Conservation (phyloP, 768 basidiomycete species). For the Leucogyrophana mollusca region DNA sequence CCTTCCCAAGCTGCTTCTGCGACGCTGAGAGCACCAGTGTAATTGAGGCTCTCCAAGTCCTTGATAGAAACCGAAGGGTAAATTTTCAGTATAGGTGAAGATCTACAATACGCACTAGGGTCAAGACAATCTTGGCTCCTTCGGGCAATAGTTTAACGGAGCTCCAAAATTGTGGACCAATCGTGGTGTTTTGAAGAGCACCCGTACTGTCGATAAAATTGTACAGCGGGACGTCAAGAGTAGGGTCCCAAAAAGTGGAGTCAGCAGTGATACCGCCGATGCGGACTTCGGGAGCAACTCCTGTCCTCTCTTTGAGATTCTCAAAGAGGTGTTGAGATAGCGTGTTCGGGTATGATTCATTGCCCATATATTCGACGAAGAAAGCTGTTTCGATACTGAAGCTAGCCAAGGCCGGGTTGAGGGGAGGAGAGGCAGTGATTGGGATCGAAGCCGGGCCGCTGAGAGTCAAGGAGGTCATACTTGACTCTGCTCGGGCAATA, state of each 20-base stretch:
- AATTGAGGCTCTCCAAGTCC: constrained; percentile 46
- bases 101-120: constrained; percentile 31
- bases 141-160: constrained; percentile 41
- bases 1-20: constrained; percentile 41
- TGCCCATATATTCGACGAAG: constrained; percentile 51
- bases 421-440: constrained; percentile 38
- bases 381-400: constrained; percentile 58
- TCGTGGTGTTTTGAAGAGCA: constrained; percentile 47
- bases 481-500: constrained; percentile 1
- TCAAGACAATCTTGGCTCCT: constrained; percentile 47
- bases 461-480: constrained; percentile 29
- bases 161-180: constrained; percentile 51
- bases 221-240: constrained; percentile 26
- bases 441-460: constrained; percentile 43
- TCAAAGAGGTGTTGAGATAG: constrained; percentile 44
- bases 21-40: constrained; percentile 39
- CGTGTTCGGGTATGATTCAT: constrained; percentile 39
- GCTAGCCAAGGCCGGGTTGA: constrained; percentile 46
- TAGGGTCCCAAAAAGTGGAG: constrained; percentile 47
- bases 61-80: constrained; percentile 14
- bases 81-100: neutral
- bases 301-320: constrained; percentile 44
- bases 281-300: constrained; percentile 44
- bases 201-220: constrained; percentile 46
- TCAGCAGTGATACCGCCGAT: constrained; percentile 58